Evolutionary conservation across 2,329 filamentous ascomycete species (phyloP), one percentile per base, ranked within the genome.

Genomic region (Pestalotiopsis sp.): DNA sequence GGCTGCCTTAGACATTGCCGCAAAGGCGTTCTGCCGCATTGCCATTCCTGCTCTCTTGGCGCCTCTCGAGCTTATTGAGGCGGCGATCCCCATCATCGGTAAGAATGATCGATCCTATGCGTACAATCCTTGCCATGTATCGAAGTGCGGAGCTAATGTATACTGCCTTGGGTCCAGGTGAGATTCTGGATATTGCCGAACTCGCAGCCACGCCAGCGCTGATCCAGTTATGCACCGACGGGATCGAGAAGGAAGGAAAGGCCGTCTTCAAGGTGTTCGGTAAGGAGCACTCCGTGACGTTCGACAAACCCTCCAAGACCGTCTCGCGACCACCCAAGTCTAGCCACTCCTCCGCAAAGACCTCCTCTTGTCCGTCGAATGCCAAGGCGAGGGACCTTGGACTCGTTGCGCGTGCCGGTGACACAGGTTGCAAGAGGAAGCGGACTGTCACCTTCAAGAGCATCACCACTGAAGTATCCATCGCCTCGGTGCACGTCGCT

Each of bases 11-110:
- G 78, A 79, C 52, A 66, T 79, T 44, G 78, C 78, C 11, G 77
- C 78, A 0, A 79, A 77, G 63, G 76, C 73, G 1, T 78, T 79
- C 64, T 80, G 77, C 67, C 63, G 77, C 14, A 66, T 78, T 35
- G 77, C 77, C 2, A 73, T 80, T 7, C 74, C 77, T 2, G 78
- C 76, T 26, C 57, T 75, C 17, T 55, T 67, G 1, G 68, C 66
- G 4, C 69, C 68, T 0, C 52, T 75, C 44, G 72, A 75, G 57
- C 52, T 73, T 0, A 39, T 72, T 10, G 73, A 76, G 66, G 71
- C 69, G 35, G 13, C 68, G 1, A 75, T 76, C 22, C 74, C 74
- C 1, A 72, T 75, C 26, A n/a, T 75, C 1, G 66, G 65, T 67
- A 39, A 56, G 65, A 9, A 35, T 35, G 6, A 35, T 35, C 30